Conservation (phyloP, 495 filamentous ascomycete species). For the Penicillium desertorum region DNA sequence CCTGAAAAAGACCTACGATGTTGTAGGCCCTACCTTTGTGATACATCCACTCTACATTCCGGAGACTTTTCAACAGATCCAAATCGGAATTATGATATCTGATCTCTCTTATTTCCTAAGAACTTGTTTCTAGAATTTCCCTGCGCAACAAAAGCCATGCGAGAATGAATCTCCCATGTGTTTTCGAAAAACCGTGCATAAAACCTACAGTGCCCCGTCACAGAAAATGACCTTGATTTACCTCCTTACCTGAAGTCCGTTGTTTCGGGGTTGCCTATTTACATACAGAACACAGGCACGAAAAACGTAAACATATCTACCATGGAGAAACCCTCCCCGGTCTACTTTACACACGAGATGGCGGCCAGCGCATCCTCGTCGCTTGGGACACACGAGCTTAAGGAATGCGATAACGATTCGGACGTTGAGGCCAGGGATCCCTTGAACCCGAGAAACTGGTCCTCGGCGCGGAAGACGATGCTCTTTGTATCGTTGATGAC, state of each 20-base stretch:
- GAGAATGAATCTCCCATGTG: conserved; percentile 19
- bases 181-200: conserved; percentile 22
- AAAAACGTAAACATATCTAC: not conserved
- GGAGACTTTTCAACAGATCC: not conserved
- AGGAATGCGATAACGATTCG: conserved; percentile 1
- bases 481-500: conserved; percentile 40
- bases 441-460: conserved; percentile 32
- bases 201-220: conserved; percentile 15
- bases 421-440: conserved; percentile 13
- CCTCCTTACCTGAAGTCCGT: conserved; percentile 10
- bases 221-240: conserved; percentile 15
- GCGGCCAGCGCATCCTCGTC: conserved; percentile 14
- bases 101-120: not conserved
- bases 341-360: conserved; percentile 17
- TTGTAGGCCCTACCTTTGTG: not conserved
- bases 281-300: too few relatives aligned
- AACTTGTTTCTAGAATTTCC: not conserved
- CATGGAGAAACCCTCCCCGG: conserved; percentile 19
- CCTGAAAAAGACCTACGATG: not conserved
- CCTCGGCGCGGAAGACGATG: conserved; percentile 30
- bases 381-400: conserved; percentile 8
- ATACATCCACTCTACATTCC: not conserved
- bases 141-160: conserved; percentile 26
- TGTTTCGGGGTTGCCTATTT: not conserved
- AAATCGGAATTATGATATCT: not conserved